Evolutionary conservation across 2,329 filamentous ascomycete genomes (phyloP).

Genomic region (Thielaviopsis populi): DNA sequence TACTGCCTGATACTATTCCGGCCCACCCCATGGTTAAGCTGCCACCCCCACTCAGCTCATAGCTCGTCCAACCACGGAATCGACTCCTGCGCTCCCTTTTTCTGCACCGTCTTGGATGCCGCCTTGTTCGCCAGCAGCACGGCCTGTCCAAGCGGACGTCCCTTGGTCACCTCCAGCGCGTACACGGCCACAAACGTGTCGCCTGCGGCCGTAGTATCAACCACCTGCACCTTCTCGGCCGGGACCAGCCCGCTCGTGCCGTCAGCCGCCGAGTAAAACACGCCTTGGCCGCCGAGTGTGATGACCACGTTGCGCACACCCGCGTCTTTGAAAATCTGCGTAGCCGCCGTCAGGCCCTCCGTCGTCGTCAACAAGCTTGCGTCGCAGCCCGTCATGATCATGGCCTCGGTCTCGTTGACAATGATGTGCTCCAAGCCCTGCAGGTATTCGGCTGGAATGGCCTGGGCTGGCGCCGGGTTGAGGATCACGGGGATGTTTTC

Average conservation of each 20-base stretch:
- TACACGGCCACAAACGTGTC: conserved; percentile 63
- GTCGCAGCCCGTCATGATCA: conserved; percentile 31
- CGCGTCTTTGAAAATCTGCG: conserved; percentile 36
- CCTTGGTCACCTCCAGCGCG: conserved; percentile 25
- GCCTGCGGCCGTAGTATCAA: conserved; percentile 61
- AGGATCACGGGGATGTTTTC: conserved; percentile 41
- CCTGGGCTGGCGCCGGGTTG: conserved; percentile 53
- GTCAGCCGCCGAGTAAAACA: conserved; percentile 33
- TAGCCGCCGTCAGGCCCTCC: conserved; percentile 5
- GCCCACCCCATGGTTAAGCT: not conserved
- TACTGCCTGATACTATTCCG: too few species aligned
- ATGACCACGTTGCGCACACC: conserved; percentile 52
- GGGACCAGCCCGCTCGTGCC: conserved; percentile 29
- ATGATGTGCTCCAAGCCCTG: conserved; percentile 48
- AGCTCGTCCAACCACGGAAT: conserved; percentile 17
- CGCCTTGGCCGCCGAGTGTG: conserved; percentile 50
- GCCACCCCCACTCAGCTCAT: not conserved
- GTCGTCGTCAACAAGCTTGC: conserved; percentile 5
- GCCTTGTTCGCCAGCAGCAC: conserved; percentile 15
- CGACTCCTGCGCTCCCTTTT: conserved; percentile 15
- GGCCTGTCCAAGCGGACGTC: conserved; percentile 8
- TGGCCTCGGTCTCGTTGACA: conserved; percentile 61
- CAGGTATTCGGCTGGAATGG: conserved; percentile 44
- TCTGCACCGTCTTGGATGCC: conserved; percentile 16
- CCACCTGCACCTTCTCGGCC: conserved; percentile 39